phyloP scores from a whole-genome alignment of 352 stramenopile species.

The Phytophthora pini region DNA sequence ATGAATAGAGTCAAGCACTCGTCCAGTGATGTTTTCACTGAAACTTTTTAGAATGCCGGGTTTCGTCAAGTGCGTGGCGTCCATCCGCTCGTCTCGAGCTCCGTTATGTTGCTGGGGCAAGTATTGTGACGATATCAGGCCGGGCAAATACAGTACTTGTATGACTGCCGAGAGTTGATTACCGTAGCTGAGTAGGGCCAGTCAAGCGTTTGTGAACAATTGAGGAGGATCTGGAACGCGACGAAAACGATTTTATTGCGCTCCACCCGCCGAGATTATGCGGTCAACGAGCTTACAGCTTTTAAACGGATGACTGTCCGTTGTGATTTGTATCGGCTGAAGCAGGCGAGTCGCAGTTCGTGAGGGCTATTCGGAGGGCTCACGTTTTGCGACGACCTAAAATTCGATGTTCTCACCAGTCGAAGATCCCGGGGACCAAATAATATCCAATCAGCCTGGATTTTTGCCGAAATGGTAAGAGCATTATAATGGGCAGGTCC shows the following conservation, averaged over 20 bases:
- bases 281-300: background rate
- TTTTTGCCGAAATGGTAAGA: conserved; percentile 15
- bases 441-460: conserved; percentile 40
- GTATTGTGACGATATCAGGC: too few relatives aligned
- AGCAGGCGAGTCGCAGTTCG: background rate
- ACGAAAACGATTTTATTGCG: conserved; percentile 3
- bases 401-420: conserved; percentile 25
- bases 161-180: background rate
- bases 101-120: too few relatives aligned
- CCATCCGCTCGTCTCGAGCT: too few relatives aligned
- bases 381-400: conserved; percentile 18
- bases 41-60: too few relatives aligned
- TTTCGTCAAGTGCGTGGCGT: too few relatives aligned
- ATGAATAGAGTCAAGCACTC: too few relatives aligned
- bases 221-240: background rate
- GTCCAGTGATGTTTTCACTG: too few relatives aligned
- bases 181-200: conserved; percentile 1
- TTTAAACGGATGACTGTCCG: conserved; percentile 1
- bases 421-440: conserved; percentile 32
- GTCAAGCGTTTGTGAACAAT: background rate
- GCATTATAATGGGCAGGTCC: conserved; percentile 4
- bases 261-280: conserved; percentile 3
- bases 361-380: background rate
- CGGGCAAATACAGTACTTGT: too few relatives aligned
- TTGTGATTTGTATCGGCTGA: background rate